Evolutionary conservation across 352 stramenopile species (phyloP), one percentile per base, ranked within the genome.

Genomic region (Phytophthora palmivora): DNA sequence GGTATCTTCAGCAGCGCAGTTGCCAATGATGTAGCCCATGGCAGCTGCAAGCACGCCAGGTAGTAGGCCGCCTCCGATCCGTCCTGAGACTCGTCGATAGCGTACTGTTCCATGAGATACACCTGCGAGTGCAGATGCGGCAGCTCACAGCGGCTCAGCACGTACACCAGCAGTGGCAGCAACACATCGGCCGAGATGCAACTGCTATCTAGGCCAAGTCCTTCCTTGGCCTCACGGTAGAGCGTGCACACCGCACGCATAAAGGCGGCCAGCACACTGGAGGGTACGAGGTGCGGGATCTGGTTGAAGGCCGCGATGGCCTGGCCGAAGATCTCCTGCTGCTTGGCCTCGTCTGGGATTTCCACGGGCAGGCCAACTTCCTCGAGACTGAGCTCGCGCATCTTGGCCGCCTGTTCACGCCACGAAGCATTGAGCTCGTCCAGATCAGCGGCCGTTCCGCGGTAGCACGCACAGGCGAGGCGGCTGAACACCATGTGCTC

Each of bases 31-130:
- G 79, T 92, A 92, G 45, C 82, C 76, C 65, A 92, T 83, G 32
- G 86, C 84, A 18, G 86, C 80, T 95, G 82, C 22, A 93, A 66
- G 16, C 85, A 91, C 36, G 86, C 86, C 42, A 95, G 45, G 61
- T 95, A 95, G 61, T 95, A 95, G 34, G 84, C 84, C 10, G 86
- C 79, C 67, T 95, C 86, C 2, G 82, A 91, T 19, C 86, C 86
- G 32, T 88, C 79, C 55, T 87, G 67, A 22, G 75, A 80, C 49
- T 76, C 71, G 28, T 92, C 78, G 45, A 95, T 87, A 4, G 79
- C 81, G 50, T 88, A 90, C 53, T 87, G 69, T 66, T 94, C 82
- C 82, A 95, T 90, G 6, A 88, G 37, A 53, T 80, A 92, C 58
- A 92, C 75, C 54, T 95, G 86, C 24, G 78, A 79, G 60, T 93